Percentiles rank a stretch among this genome's conserved stretches.
These are phyloP conservation scores for Inga leiocalycina DNA, from an alignment of 306 rosid genomes.

Conservation along the genomic window DNA sequence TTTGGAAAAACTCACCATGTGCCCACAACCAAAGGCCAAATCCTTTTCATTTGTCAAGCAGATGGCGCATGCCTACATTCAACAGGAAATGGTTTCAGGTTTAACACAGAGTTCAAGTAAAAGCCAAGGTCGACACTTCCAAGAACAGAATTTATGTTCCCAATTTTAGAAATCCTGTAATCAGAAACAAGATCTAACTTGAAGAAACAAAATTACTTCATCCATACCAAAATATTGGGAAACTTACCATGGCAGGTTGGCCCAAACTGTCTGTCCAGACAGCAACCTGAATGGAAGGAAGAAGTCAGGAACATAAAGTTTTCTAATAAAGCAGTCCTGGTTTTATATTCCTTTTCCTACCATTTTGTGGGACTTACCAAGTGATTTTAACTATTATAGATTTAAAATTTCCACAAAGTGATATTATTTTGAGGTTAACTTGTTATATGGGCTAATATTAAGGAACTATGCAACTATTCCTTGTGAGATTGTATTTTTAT, in stretches of 20 bases:
- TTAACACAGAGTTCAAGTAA: background rate
- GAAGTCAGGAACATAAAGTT: background rate
- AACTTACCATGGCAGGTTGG: constrained; percentile 31
- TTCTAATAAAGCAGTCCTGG: background rate
- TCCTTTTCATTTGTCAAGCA: constrained; percentile 25
- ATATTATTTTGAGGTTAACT: background rate
- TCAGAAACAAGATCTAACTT: background rate
- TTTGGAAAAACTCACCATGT: constrained; percentile 41
- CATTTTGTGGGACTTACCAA: background rate
- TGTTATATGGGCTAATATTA: background rate
- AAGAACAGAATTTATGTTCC: background rate
- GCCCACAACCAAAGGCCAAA: constrained; percentile 35
- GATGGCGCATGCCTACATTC: constrained; percentile 33
- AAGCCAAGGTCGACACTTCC: background rate
- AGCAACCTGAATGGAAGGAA: constrained; percentile 25
- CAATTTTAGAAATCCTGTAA: background rate
- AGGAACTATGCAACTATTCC: background rate
- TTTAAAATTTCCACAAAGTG: background rate
- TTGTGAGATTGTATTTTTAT: background rate
- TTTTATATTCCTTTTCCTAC: background rate
- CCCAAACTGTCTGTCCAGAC: constrained; percentile 18
- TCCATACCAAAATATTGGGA: background rate
- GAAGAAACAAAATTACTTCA: background rate
- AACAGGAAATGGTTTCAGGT: constrained; percentile 9
- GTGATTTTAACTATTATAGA: background rate